phyloP scores from a whole-genome alignment of 495 filamentous ascomycete species.

The Polyplosphaeria fusca region DNA sequence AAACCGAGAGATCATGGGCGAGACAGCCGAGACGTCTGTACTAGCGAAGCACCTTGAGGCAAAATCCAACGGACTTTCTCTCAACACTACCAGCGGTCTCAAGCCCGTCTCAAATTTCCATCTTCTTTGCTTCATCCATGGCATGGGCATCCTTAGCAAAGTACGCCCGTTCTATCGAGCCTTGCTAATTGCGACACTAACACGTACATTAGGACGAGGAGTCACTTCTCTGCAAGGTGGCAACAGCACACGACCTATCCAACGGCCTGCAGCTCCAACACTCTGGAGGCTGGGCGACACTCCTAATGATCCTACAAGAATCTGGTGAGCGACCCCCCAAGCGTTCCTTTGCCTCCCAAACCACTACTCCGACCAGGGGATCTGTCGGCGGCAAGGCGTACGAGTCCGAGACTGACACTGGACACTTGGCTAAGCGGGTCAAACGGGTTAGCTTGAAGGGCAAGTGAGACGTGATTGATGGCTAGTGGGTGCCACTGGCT shows the following conservation, averaged over 20 bases:
- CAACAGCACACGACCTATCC: conserved; percentile 69
- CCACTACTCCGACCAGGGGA: conserved; percentile 23
- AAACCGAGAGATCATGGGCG: conserved; percentile 80
- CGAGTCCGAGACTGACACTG: conserved; percentile 41
- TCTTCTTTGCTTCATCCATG: conserved; percentile 80
- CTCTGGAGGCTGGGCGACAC: conserved; percentile 85
- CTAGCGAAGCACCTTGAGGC: conserved; percentile 62
- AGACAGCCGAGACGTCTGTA: conserved; percentile 68
- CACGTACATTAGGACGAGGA: conserved; percentile 73
- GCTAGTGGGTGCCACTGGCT: no score
- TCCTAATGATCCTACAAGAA: conserved; percentile 87
- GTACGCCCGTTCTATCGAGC: conserved; percentile 43
- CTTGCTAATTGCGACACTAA: not conserved
- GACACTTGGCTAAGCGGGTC: conserved; percentile 96
- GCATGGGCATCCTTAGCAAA: conserved; percentile 76
- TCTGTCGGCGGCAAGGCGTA: conserved; percentile 31
- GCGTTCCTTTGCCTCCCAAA: conserved; percentile 48
- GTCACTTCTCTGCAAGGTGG: conserved; percentile 77
- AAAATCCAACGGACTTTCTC: conserved; percentile 48
- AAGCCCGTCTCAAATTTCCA: conserved; percentile 86
- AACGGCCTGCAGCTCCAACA: conserved; percentile 78
- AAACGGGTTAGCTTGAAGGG: conserved; percentile 88
- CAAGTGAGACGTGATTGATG: no score
- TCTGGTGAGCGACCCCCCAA: conserved; percentile 94
- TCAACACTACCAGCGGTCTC: conserved; percentile 55